Conservation (phyloP, 352 stramenopile species). For the Phytophthora sp. region DNA sequence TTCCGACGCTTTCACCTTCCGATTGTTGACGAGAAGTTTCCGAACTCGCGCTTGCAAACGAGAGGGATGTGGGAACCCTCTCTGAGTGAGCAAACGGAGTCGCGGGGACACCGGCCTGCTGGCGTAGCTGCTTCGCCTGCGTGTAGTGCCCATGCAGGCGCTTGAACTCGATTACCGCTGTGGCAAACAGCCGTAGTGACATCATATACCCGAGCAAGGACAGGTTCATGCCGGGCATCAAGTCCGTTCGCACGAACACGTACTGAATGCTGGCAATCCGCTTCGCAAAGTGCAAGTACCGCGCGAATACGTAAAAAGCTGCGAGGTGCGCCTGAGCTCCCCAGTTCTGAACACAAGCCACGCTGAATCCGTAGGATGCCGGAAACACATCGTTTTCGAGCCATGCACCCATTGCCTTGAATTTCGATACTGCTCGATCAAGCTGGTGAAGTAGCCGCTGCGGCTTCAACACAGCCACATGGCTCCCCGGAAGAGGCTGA, state of each 20-base stretch:
- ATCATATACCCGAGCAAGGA: constrained; percentile 86
- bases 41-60: constrained; percentile 1
- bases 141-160: constrained; percentile 53
- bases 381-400: constrained; percentile 60
- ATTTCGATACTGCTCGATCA: constrained; percentile 51
- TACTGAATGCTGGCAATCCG: constrained; percentile 76
- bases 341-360: constrained; percentile 58
- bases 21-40: constrained; percentile 5
- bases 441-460: constrained; percentile 39
- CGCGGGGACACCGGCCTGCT: constrained; percentile 28
- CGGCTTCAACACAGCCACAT: constrained; percentile 14
- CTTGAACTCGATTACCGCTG: constrained; percentile 59
- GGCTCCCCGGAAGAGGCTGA: neutral
- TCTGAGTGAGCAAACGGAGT: constrained; percentile 41
- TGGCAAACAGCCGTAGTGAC: constrained; percentile 64
- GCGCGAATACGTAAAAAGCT: constrained; percentile 78
- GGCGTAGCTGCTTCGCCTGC: constrained; percentile 53
- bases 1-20: neutral
- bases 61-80: constrained; percentile 47
- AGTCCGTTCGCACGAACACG: constrained; percentile 75
- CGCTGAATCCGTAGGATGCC: constrained; percentile 63
- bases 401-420: constrained; percentile 44
- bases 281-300: constrained; percentile 75
- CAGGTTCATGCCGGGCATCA: constrained; percentile 62
- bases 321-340: constrained; percentile 64